Percentiles rank a stretch among this genome's conserved stretches.
Evolutionary conservation across 805 yeast species (phyloP).

Genomic region (Kuraishia borneana): DNA sequence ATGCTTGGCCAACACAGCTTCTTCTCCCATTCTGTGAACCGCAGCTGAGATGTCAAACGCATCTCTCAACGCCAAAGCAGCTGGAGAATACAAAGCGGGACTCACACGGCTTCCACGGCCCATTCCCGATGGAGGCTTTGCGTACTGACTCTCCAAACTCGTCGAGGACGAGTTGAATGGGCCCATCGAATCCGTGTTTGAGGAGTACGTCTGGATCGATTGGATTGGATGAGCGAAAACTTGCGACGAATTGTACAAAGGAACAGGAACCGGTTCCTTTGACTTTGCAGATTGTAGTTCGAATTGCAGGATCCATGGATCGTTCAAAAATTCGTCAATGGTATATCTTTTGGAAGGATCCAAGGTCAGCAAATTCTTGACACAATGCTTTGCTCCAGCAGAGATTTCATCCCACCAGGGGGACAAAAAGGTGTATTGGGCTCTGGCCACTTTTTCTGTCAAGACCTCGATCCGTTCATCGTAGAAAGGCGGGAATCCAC

Average conservation of each 20-base stretch:
- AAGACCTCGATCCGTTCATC: conserved; percentile 67
- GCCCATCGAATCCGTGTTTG: neutral
- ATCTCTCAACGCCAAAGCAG: conserved; percentile 46
- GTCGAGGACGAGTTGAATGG: neutral
- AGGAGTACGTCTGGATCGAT: conserved; percentile 5
- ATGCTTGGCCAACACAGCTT: conserved; percentile 15
- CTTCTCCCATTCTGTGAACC: conserved; percentile 49
- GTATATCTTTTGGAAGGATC: conserved; percentile 60
- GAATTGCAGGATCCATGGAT: conserved; percentile 57
- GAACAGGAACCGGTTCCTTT: neutral
- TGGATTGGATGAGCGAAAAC: conserved; percentile 1
- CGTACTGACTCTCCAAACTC: neutral
- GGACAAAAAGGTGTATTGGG: conserved; percentile 61
- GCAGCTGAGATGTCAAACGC: conserved; percentile 54
- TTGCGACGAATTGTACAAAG: neutral
- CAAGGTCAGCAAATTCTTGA: conserved; percentile 55
- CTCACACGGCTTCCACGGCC: conserved; percentile 3
- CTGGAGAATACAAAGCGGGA: conserved; percentile 36
- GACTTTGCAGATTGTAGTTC: neutral
- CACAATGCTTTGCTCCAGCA: conserved; percentile 57
- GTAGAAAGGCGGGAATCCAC: conserved; percentile 98
- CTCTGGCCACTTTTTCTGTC: conserved; percentile 71
- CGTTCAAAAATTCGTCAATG: conserved; percentile 58
- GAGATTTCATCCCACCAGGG: conserved; percentile 91
- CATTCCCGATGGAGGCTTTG: neutral